A percentile compares a stretch with the other conserved stretches of the same genome.
Evolutionary conservation across 176 grass and related monocot species (phyloP).

Genomic region (Aegilops bicornis): DNA sequence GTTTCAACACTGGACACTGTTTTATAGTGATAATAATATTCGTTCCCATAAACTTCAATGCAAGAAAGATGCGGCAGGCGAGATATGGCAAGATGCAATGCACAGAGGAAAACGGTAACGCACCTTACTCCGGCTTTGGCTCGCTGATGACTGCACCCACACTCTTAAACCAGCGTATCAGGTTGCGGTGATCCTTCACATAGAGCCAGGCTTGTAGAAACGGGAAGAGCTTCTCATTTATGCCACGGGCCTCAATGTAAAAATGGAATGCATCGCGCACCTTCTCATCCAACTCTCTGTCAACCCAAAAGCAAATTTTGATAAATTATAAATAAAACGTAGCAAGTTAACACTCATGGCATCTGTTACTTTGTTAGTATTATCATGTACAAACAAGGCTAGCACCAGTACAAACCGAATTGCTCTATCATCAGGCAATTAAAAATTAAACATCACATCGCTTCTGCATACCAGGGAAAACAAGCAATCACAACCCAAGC

Average conservation of each 20-base stretch:
- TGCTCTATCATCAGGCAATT: neutral
- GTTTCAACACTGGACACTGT: neutral
- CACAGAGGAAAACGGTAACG: neutral
- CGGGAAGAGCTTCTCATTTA: constrained; percentile 88
- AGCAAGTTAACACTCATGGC: neutral
- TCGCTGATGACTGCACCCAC: constrained; percentile 63
- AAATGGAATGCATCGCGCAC: constrained; percentile 83
- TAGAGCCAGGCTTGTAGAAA: constrained; percentile 99
- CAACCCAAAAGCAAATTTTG: constrained; percentile 21
- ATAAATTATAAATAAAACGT: neutral
- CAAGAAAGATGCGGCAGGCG: neutral
- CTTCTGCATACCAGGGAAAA: neutral
- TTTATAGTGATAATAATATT: neutral
- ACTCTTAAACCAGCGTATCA: constrained; percentile 87
- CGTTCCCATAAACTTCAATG: neutral
- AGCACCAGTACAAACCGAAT: neutral
- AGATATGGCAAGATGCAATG: neutral
- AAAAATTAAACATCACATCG: neutral
- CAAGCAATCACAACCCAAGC: neutral
- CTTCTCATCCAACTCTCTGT: constrained; percentile 87
- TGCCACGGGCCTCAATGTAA: constrained; percentile 86
- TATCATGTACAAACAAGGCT: neutral
- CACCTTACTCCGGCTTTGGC: constrained; percentile 54
- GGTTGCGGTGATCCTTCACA: constrained; percentile 94
- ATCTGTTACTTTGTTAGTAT: neutral